A percentile compares a stretch with the other conserved stretches of the same genome.
Evolutionary conservation across 257 asterid species (phyloP).

Genomic region (Capsicum rhomboideum): DNA sequence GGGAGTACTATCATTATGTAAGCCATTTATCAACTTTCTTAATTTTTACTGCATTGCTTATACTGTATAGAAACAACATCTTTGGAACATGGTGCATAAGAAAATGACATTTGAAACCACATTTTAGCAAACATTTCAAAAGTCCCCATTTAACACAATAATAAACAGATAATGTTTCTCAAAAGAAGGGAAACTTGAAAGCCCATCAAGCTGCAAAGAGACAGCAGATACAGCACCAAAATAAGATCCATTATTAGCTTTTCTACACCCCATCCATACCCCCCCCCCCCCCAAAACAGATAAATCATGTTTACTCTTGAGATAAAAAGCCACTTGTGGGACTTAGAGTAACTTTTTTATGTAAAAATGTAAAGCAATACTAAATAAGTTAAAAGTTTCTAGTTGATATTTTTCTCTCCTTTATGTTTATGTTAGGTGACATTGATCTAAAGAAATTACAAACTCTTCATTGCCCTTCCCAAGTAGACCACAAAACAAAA

Average conservation of each 20-base stretch:
- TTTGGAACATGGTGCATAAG: conserved; percentile 24
- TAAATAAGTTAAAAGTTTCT: neutral
- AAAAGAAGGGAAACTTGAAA: neutral
- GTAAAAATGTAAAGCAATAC: neutral
- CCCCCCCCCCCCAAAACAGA: neutral
- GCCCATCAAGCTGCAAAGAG: neutral
- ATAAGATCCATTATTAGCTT: neutral
- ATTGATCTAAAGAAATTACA: neutral
- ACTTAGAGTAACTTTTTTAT: neutral
- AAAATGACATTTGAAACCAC: conserved; percentile 17
- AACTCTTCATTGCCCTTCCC: neutral
- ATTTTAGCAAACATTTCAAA: neutral
- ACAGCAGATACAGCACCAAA: neutral
- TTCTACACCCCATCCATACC: neutral
- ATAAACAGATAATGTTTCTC: neutral
- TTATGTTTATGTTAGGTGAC: neutral
- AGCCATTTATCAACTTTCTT: conserved; percentile 27
- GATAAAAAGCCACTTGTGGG: neutral
- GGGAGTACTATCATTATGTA: conserved; percentile 31
- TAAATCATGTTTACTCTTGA: neutral
- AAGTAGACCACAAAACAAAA: neutral
- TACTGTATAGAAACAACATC: conserved; percentile 22
- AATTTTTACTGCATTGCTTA: conserved; percentile 33
- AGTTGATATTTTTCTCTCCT: neutral
- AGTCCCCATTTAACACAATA: neutral